Evolutionary conservation across 2,329 filamentous ascomycete genomes (phyloP).

Genomic region (Aspergillus pseudoglaucus): DNA sequence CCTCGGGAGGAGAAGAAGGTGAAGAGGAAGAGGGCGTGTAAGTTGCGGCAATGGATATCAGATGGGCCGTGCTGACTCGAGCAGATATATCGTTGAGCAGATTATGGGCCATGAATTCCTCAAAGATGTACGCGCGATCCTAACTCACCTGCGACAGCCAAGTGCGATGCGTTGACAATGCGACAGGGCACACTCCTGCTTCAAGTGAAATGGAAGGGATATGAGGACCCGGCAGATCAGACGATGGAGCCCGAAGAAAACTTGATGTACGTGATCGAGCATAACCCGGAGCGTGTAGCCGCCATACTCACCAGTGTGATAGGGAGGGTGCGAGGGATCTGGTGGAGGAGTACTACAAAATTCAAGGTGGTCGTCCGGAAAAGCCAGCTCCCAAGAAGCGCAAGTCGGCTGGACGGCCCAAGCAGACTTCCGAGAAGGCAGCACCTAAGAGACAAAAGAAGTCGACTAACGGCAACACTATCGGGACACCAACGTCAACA

Average conservation of each 20-base stretch:
- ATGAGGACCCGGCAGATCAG: slow-evolving; percentile 36
- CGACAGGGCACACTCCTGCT: slow-evolving; percentile 32
- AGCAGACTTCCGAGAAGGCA: slow-evolving; percentile 15
- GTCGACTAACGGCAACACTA: slow-evolving; percentile 12
- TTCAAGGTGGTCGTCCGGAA: slow-evolving; percentile 37
- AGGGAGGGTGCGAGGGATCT: slow-evolving; percentile 36
- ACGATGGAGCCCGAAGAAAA: slow-evolving; percentile 44
- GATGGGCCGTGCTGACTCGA: slow-evolving; percentile 9
- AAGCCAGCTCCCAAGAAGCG: slow-evolving; percentile 25
- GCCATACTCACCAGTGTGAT: slow-evolving; percentile 10
- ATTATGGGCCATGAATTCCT: slow-evolving; percentile 33
- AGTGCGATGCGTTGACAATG: slow-evolving; percentile 12
- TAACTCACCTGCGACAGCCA: background rate
- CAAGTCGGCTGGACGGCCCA: slow-evolving; percentile 28
- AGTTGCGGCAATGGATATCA: slow-evolving; percentile 11
- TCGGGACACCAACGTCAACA: slow-evolving; percentile 14
- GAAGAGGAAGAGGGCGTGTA: slow-evolving; percentile 32
- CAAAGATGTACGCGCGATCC: slow-evolving; percentile 20
- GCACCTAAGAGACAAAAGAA: slow-evolving; percentile 24
- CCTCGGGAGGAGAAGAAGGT: slow-evolving; percentile 10
- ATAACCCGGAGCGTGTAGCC: background rate
- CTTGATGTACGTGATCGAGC: slow-evolving; percentile 27
- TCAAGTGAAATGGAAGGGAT: slow-evolving; percentile 44
- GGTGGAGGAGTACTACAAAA: slow-evolving; percentile 36
- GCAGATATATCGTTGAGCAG: slow-evolving; percentile 37